Percentiles rank a stretch among this genome's conserved stretches.
These are phyloP conservation scores for Alternaria brassicae DNA, from an alignment of 2,329 filamentous ascomycete genomes.

Conservation along the genomic window DNA sequence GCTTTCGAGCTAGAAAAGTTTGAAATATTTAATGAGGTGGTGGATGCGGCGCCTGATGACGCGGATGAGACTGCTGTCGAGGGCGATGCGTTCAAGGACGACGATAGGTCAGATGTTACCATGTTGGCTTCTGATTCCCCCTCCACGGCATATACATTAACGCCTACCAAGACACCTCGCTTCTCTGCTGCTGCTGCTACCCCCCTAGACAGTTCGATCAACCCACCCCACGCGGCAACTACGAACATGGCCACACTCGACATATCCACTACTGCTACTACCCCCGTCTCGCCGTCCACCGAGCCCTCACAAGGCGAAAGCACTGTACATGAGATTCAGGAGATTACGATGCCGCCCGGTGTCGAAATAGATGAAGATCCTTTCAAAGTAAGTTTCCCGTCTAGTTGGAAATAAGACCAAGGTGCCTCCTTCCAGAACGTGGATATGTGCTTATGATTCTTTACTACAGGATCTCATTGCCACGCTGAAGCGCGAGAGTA, in stretches of 20 bases:
- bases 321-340: background rate
- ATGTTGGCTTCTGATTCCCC: background rate
- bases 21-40: background rate
- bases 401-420: background rate
- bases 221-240: background rate
- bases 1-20: background rate
- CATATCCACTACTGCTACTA: background rate
- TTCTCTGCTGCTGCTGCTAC: background rate
- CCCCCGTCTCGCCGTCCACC: background rate
- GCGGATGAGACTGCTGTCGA: background rate
- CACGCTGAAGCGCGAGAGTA: constrained; percentile 9
- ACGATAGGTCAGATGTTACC: background rate
- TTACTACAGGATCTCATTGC: constrained; percentile 9
- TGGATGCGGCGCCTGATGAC: background rate
- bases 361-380: constrained; percentile 6
- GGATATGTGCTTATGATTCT: background rate
- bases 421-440: background rate
- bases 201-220: background rate
- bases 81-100: background rate
- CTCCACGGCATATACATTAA: background rate
- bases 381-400: constrained; percentile 13
- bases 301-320: background rate
- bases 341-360: background rate
- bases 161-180: background rate
- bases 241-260: background rate